Percentiles rank a stretch among this genome's conserved stretches.
These are phyloP conservation scores for Cercis canadensis DNA, from an alignment of 306 rosid species.

Conservation along the genomic window DNA sequence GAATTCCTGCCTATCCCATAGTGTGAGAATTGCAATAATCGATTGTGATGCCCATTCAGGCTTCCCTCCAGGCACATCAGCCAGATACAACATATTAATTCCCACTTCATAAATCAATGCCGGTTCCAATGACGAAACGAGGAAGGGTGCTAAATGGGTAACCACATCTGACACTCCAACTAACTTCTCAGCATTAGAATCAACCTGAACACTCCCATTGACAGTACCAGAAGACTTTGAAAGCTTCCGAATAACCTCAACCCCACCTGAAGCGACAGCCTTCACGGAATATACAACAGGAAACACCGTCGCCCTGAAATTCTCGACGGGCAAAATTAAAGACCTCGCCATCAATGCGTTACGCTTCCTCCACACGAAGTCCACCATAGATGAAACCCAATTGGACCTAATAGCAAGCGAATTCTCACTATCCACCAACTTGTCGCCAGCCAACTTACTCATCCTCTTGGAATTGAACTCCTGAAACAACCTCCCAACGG, in stretches of 20 bases:
- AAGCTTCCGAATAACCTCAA: slow-evolving; percentile 77
- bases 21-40: slow-evolving; percentile 85
- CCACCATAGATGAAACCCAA: slow-evolving; percentile 97
- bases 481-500: slow-evolving; percentile 89
- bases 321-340: slow-evolving; percentile 87
- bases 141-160: slow-evolving; percentile 89
- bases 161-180: slow-evolving; percentile 96
- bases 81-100: slow-evolving; percentile 91
- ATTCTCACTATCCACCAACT: slow-evolving; percentile 91
- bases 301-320: slow-evolving; percentile 82
- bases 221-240: slow-evolving; percentile 65
- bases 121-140: slow-evolving; percentile 92
- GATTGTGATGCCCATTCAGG: slow-evolving; percentile 99
- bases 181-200: slow-evolving; percentile 76
- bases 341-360: slow-evolving; percentile 91
- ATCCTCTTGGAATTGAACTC: slow-evolving; percentile 89
- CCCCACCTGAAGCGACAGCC: slow-evolving; percentile 88
- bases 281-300: slow-evolving; percentile 89
- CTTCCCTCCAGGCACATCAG: slow-evolving; percentile 99
- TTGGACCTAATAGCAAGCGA: slow-evolving; percentile 92
- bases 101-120: slow-evolving; percentile 94
- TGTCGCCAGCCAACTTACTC: slow-evolving; percentile 94
- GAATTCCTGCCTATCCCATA: slow-evolving; percentile 97
- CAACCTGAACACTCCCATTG: slow-evolving; percentile 44
- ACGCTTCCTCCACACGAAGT: slow-evolving; percentile 95